Percentiles rank a stretch among this genome's conserved stretches.
These are phyloP conservation scores for Phyllachora maydis DNA, from an alignment of 2,329 filamentous ascomycete genomes.

Conservation along the genomic window DNA sequence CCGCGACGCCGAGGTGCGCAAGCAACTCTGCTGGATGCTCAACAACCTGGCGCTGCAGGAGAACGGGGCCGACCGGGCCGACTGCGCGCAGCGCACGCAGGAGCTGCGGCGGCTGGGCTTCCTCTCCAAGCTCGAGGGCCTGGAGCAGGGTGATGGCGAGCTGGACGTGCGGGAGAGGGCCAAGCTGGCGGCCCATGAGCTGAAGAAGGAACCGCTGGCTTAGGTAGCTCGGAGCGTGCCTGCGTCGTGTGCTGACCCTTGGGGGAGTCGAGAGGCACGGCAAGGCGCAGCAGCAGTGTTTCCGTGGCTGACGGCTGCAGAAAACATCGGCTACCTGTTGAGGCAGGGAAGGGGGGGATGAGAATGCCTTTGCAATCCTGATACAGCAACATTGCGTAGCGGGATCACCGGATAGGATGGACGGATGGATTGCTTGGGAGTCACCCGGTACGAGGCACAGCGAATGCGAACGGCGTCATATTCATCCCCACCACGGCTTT, in stretches of 20 bases:
- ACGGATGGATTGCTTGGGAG: too few species aligned
- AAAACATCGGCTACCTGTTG: neutral
- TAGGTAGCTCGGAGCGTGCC: neutral
- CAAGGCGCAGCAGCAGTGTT: too few species aligned
- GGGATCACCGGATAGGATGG: too few species aligned
- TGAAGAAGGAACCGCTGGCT: slow-evolving; percentile 21
- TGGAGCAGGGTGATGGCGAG: slow-evolving; percentile 47
- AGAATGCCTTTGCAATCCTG: too few species aligned
- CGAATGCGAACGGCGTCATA: too few species aligned
- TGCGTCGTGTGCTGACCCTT: too few species aligned
- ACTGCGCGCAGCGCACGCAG: slow-evolving; percentile 42
- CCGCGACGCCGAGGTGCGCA: slow-evolving; percentile 51
- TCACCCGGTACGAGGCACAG: too few species aligned
- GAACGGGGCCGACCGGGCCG: slow-evolving; percentile 42
- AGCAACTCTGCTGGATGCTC: slow-evolving; percentile 63
- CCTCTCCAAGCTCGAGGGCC: slow-evolving; percentile 37
- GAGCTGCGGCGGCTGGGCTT: slow-evolving; percentile 57
- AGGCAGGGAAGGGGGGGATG: too few species aligned
- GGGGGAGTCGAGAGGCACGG: too few species aligned
- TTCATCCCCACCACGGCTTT: too few species aligned
- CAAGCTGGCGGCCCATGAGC: slow-evolving; percentile 64
- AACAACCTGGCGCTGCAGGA: slow-evolving; percentile 76
- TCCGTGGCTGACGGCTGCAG: neutral
- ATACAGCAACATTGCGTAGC: too few species aligned
- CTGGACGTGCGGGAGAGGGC: slow-evolving; percentile 69